Evolutionary conservation across 2,329 filamentous ascomycete species (phyloP).

Genomic region (Penicillium occitanis): DNA sequence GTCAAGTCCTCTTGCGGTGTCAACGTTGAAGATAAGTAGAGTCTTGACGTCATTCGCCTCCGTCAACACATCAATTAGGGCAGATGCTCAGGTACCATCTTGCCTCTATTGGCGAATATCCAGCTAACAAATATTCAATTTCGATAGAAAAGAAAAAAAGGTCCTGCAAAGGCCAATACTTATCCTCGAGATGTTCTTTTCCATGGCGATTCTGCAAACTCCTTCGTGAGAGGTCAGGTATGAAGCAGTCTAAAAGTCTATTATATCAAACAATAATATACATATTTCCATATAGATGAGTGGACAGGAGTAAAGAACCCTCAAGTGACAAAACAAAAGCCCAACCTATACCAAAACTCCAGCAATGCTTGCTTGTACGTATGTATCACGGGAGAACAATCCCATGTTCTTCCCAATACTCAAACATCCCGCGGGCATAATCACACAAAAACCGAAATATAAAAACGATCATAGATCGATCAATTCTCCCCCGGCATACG

Average conservation of each 20-base stretch:
- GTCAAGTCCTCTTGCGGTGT: not conserved
- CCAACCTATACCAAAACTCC: constrained; percentile 25
- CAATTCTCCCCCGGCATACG: constrained; percentile 61
- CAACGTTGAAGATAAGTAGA: not conserved
- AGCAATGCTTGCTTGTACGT: constrained; percentile 29
- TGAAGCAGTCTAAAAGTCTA: constrained; percentile 5
- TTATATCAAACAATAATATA: constrained; percentile 10
- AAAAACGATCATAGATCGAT: not conserved
- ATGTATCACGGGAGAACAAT: constrained; percentile 24
- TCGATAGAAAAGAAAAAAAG: too few species aligned
- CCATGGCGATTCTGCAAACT: too few species aligned
- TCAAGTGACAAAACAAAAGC: not conserved
- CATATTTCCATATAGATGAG: constrained; percentile 13
- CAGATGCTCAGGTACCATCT: not conserved
- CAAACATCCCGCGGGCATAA: not conserved
- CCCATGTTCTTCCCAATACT: not conserved
- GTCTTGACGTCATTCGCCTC: constrained; percentile 16
- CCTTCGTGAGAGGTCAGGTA: not conserved
- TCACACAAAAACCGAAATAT: constrained; percentile 6
- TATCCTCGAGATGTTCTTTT: too few species aligned
- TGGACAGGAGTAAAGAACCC: not conserved
- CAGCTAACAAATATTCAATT: not conserved
- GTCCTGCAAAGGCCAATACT: too few species aligned
- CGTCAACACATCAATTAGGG: not conserved
- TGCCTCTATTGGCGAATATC: not conserved